Evolutionary conservation across 2,329 filamentous ascomycete genomes (phyloP).

Genomic region (Pseudogymnoascus sp.): DNA sequence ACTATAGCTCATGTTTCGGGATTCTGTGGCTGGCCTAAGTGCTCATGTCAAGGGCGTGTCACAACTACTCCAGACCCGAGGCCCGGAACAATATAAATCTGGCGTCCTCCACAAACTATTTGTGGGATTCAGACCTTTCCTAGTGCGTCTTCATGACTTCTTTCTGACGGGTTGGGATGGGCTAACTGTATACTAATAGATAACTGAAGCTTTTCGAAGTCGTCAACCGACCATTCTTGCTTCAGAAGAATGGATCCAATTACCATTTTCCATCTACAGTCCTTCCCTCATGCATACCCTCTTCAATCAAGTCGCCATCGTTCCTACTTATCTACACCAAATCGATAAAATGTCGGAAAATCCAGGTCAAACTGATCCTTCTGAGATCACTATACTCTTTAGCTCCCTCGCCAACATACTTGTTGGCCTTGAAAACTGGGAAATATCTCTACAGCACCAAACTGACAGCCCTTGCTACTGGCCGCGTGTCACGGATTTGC

Average conservation of each 20-base stretch:
- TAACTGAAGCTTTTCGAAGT: not conserved
- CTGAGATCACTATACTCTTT: not conserved
- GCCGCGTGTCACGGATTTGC: not conserved
- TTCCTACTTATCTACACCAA: slow-evolving; percentile 27
- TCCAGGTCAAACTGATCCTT: not conserved
- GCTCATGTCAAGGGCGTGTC: slow-evolving; percentile 32
- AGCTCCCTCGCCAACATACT: not conserved
- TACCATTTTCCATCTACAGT: slow-evolving; percentile 26
- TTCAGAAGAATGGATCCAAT: slow-evolving; percentile 24
- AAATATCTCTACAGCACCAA: not conserved
- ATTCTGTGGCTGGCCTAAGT: slow-evolving; percentile 20
- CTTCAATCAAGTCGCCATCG: slow-evolving; percentile 24
- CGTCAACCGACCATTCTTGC: not conserved
- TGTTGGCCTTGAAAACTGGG: slow-evolving; percentile 12
- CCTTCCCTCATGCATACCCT: slow-evolving; percentile 30
- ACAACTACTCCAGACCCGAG: slow-evolving; percentile 28
- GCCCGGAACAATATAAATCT: slow-evolving; percentile 26
- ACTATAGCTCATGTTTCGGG: slow-evolving; percentile 30
- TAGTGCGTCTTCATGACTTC: slow-evolving; percentile 25
- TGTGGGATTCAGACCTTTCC: slow-evolving; percentile 33
- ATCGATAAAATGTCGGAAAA: slow-evolving; percentile 15
- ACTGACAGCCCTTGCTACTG: not conserved
- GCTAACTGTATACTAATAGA: not conserved
- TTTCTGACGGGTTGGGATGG: not conserved
- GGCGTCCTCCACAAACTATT: slow-evolving; percentile 34